phyloP scores from a whole-genome alignment of 2,329 filamentous ascomycete species.

The Pyrenochaeta sp. region DNA sequence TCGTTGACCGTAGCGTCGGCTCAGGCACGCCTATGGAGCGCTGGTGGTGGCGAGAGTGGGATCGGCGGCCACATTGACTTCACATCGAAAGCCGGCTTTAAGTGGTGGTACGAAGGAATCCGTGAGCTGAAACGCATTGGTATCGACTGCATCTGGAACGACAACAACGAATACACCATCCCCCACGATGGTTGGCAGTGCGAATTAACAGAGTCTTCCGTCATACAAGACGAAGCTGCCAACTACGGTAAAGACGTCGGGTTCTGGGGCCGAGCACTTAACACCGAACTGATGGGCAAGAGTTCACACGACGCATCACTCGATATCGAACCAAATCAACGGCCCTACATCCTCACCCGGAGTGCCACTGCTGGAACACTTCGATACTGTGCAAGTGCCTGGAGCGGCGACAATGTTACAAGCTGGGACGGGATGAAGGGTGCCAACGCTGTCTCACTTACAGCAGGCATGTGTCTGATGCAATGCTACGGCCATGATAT shows the following conservation, averaged over 20 bases:
- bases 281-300: slow-evolving; percentile 76
- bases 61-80: slow-evolving; percentile 78
- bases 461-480: slow-evolving; percentile 72
- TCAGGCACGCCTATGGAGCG: slow-evolving; percentile 73
- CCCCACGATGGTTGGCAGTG: slow-evolving; percentile 72
- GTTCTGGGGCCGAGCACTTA: slow-evolving; percentile 73
- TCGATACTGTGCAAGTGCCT: slow-evolving; percentile 74
- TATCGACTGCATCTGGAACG: slow-evolving; percentile 80
- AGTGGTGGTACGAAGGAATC: slow-evolving; percentile 77
- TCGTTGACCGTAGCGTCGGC: slow-evolving; percentile 58
- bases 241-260: slow-evolving; percentile 62
- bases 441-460: slow-evolving; percentile 73
- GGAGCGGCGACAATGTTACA: slow-evolving; percentile 79
- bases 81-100: slow-evolving; percentile 70
- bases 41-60: slow-evolving; percentile 73
- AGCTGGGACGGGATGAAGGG: slow-evolving; percentile 78
- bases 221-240: slow-evolving; percentile 43
- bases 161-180: slow-evolving; percentile 79
- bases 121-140: slow-evolving; percentile 68
- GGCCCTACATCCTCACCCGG: slow-evolving; percentile 74
- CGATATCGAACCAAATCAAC: slow-evolving; percentile 64
- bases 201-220: slow-evolving; percentile 58
- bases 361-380: slow-evolving; percentile 76
- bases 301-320: slow-evolving; percentile 73
- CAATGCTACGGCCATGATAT: slow-evolving; percentile 78